These are phyloP conservation scores for Alternaria sp. DNA, from an alignment of 2,329 filamentous ascomycete genomes.

Conservation along the genomic window DNA sequence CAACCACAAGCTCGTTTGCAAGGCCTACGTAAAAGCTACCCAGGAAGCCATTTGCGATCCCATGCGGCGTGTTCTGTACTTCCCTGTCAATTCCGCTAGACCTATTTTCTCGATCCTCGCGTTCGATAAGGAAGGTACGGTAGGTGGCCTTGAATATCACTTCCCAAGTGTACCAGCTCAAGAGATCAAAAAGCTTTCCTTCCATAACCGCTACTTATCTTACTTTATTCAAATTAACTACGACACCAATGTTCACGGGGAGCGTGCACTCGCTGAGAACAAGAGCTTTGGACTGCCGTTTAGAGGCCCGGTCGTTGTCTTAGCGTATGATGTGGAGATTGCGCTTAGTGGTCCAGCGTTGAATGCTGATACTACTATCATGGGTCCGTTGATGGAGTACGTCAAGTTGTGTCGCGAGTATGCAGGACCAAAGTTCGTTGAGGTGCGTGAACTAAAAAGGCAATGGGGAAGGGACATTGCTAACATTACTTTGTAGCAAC, in stretches of 20 bases:
- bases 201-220: conserved; percentile 19
- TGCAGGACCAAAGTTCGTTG: conserved; percentile 22
- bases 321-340: conserved; percentile 18
- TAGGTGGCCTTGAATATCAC: background rate
- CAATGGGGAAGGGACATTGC: background rate
- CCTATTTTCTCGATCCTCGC: conserved; percentile 13
- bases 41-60: background rate
- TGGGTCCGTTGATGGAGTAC: conserved; percentile 21
- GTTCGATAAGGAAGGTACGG: conserved; percentile 8
- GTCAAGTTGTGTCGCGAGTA: conserved; percentile 24
- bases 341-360: conserved; percentile 22
- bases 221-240: conserved; percentile 26
- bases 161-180: conserved; percentile 7
- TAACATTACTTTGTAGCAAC: conserved; percentile 20
- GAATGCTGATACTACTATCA: conserved; percentile 17
- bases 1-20: conserved; percentile 23
- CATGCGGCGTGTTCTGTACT: conserved; percentile 14
- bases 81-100: background rate
- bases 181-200: conserved; percentile 22
- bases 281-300: conserved; percentile 8
- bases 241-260: conserved; percentile 12
- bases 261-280: conserved; percentile 9
- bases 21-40: background rate
- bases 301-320: conserved; percentile 19
- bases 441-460: background rate